These are phyloP conservation scores for Umbelopsis vinacea DNA, from an alignment of 192 early-diverging fungal species.

Conservation along the genomic window DNA sequence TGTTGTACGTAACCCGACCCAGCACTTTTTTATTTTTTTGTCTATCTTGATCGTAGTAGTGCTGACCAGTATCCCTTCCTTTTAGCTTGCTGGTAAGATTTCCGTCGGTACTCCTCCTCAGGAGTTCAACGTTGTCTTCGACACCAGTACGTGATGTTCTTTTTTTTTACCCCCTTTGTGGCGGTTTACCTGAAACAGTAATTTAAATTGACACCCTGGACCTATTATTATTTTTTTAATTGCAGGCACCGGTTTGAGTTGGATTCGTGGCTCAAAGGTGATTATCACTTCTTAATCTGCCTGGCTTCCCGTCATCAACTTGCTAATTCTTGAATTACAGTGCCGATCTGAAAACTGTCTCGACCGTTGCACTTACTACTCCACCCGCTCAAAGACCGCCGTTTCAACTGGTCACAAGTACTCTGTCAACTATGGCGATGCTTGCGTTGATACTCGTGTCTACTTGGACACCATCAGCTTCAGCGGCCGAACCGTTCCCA, in stretches of 20 bases:
- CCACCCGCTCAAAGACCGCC: slow-evolving; percentile 27
- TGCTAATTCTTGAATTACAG: slow-evolving; percentile 5
- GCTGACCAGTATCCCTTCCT: background rate
- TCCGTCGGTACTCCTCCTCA: slow-evolving; percentile 86
- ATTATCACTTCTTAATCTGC: background rate
- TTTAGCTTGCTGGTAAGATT: slow-evolving; percentile 89
- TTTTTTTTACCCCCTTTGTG: background rate
- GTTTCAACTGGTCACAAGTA: slow-evolving; percentile 28
- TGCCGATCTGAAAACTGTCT: slow-evolving; percentile 35
- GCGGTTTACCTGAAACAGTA: background rate
- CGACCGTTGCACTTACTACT: slow-evolving; percentile 35
- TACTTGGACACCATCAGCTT: slow-evolving; percentile 35
- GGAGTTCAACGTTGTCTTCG: slow-evolving; percentile 89
- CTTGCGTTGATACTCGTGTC: slow-evolving; percentile 28
- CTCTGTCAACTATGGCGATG: slow-evolving; percentile 36
- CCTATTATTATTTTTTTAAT: slow-evolving; percentile 15
- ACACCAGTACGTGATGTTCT: slow-evolving; percentile 65
- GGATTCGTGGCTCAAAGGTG: slow-evolving; percentile 36
- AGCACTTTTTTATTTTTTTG: background rate
- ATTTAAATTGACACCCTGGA: background rate
- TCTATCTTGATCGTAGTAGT: too few relatives aligned
- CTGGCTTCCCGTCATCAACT: background rate
- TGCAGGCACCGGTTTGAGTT: slow-evolving; percentile 36
- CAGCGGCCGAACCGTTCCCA: slow-evolving; percentile 24
- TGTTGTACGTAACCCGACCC: slow-evolving; percentile 26